phyloP scores from a whole-genome alignment of 2,329 filamentous ascomycete species.

The Fusarium brachygibbosum region DNA sequence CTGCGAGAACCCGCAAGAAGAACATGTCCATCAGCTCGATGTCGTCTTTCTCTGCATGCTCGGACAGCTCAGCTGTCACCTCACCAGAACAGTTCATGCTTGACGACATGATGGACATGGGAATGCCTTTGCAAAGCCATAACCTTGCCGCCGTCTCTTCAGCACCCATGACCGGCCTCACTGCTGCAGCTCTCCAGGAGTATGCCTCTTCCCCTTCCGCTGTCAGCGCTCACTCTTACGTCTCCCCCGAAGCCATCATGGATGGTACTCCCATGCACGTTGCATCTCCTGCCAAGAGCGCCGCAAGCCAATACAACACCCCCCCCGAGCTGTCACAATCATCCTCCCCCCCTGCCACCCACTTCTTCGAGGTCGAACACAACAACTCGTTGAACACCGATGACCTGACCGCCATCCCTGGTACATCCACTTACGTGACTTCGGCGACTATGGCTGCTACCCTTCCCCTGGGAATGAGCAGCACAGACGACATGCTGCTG shows the following conservation, averaged over 20 bases:
- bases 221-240: constrained; percentile 58
- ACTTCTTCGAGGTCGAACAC: constrained; percentile 63
- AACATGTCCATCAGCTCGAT: constrained; percentile 62
- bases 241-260: constrained; percentile 63
- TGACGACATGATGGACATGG: constrained; percentile 64
- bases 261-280: constrained; percentile 56
- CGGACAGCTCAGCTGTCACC: constrained; percentile 67
- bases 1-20: constrained; percentile 69
- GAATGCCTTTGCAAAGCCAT: constrained; percentile 48
- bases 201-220: constrained; percentile 58
- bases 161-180: constrained; percentile 57
- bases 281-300: constrained; percentile 65
- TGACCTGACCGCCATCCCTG: constrained; percentile 50
- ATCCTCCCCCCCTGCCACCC: constrained; percentile 66
- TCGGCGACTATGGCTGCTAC: constrained; percentile 53
- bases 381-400: constrained; percentile 52
- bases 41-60: constrained; percentile 69
- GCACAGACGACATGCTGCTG: constrained; percentile 59
- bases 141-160: constrained; percentile 60
- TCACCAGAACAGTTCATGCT: constrained; percentile 66
- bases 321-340: constrained; percentile 73
- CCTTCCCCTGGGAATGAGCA: constrained; percentile 53
- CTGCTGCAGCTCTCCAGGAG: constrained; percentile 53
- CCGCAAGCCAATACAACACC: constrained; percentile 67
- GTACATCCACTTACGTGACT: constrained; percentile 52